Percentiles rank a stretch among this genome's conserved stretches.
phyloP scores from a whole-genome alignment of 2,329 filamentous ascomycete genomes.

The Rhinocladiella similis region DNA sequence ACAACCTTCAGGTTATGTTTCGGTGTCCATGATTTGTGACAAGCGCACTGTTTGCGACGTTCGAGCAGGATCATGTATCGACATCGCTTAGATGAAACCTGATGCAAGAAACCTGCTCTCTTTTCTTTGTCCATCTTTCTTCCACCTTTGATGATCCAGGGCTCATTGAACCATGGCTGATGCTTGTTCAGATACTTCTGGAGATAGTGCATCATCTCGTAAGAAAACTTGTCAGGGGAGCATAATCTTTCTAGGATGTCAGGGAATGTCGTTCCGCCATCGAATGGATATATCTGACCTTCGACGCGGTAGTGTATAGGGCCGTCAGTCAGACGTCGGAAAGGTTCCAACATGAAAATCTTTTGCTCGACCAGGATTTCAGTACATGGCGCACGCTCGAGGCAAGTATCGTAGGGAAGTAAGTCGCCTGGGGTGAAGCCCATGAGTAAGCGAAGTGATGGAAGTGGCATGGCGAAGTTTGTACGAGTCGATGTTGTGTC shows the following conservation, averaged over 20 bases:
- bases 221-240: neutral
- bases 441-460: neutral
- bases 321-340: neutral
- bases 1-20: neutral
- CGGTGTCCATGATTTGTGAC: neutral
- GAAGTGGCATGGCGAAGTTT: neutral
- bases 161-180: neutral
- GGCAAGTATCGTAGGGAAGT: neutral
- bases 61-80: neutral
- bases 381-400: neutral
- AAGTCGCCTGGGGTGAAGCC: neutral
- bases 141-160: neutral
- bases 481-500: neutral
- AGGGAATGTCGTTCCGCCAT: neutral
- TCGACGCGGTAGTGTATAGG: neutral
- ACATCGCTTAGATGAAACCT: neutral
- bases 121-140: neutral
- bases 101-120: neutral
- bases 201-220: neutral
- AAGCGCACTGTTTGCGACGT: neutral
- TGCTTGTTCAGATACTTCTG: neutral
- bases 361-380: neutral
- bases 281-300: neutral
- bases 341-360: neutral
- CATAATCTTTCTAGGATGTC: neutral